Evolutionary conservation across 805 yeast species (phyloP).

Genomic region (Wickerhamiella spandovensis): DNA sequence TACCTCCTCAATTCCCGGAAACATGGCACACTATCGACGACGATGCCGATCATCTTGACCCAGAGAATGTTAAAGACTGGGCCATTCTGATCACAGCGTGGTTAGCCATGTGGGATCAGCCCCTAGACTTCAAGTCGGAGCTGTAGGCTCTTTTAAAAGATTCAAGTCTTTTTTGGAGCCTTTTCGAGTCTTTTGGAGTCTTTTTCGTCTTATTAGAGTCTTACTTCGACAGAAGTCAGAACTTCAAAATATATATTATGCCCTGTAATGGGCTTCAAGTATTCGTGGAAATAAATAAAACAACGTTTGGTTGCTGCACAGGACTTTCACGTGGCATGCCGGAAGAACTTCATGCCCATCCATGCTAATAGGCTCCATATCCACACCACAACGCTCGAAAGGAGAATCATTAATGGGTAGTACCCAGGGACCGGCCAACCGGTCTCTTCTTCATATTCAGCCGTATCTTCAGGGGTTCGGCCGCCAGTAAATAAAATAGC

Average conservation of each 20-base stretch:
- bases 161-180: no score
- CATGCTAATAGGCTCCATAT: conserved; percentile 64
- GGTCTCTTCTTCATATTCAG: conserved; percentile 15
- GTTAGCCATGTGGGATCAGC: conserved; percentile 7
- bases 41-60: conserved; percentile 31
- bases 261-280: neutral
- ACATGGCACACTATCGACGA: conserved; percentile 42
- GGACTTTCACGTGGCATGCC: conserved; percentile 40
- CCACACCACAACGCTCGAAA: conserved; percentile 34
- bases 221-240: neutral
- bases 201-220: no score
- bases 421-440: conserved; percentile 31
- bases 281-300: neutral
- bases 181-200: no score
- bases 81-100: conserved; percentile 31
- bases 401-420: conserved; percentile 24
- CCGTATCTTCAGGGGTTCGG: conserved; percentile 4
- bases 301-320: neutral
- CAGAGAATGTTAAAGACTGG: conserved; percentile 34
- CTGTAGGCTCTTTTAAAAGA: no score
- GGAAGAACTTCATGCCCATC: conserved; percentile 67
- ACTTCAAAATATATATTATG: neutral
- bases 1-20: conserved; percentile 39
- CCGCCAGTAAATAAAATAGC: conserved; percentile 1
- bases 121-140: neutral